phyloP scores from a whole-genome alignment of 352 stramenopile genomes.

The Globisporangium radiosum region DNA sequence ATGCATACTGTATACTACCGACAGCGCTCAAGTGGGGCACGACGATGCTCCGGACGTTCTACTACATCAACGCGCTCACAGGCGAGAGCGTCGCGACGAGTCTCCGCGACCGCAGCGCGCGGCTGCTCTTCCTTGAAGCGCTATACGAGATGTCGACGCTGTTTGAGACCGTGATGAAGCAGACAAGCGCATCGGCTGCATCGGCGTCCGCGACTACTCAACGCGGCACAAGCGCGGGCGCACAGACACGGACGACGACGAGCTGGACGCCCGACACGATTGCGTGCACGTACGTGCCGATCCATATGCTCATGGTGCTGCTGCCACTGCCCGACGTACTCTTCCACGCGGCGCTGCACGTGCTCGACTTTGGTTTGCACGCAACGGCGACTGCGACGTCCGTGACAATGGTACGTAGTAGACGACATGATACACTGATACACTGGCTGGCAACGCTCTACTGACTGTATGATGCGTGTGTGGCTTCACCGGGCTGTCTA shows the following conservation, averaged over 20 bases:
- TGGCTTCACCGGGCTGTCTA: slow-evolving; percentile 4
- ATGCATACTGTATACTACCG: slow-evolving; percentile 4
- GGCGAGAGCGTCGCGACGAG: slow-evolving; percentile 37
- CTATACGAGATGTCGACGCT: slow-evolving; percentile 62
- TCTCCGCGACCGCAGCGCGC: slow-evolving; percentile 58
- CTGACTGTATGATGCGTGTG: slow-evolving; percentile 2
- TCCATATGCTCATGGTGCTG: slow-evolving; percentile 60
- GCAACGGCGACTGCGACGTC: slow-evolving; percentile 23
- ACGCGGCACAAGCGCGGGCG: not conserved
- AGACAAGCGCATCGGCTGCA: not conserved
- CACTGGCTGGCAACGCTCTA: not conserved
- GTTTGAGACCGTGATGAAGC: slow-evolving; percentile 37
- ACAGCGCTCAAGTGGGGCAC: slow-evolving; percentile 71
- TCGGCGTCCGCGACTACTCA: not conserved
- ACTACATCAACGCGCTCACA: slow-evolving; percentile 73
- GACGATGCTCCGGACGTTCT: slow-evolving; percentile 72
- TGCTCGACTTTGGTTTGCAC: slow-evolving; percentile 60
- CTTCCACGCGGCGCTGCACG: slow-evolving; percentile 46
- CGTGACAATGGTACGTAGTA: slow-evolving; percentile 32
- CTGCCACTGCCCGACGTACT: slow-evolving; percentile 68
- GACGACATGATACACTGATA: not conserved
- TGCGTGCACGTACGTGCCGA: slow-evolving; percentile 49
- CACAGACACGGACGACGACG: slow-evolving; percentile 1
- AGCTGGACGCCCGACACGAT: slow-evolving; percentile 51
- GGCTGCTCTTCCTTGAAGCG: slow-evolving; percentile 60